Evolutionary conservation across 2,329 filamentous ascomycete genomes (phyloP).

Genomic region (Aspergillus tubingensis): DNA sequence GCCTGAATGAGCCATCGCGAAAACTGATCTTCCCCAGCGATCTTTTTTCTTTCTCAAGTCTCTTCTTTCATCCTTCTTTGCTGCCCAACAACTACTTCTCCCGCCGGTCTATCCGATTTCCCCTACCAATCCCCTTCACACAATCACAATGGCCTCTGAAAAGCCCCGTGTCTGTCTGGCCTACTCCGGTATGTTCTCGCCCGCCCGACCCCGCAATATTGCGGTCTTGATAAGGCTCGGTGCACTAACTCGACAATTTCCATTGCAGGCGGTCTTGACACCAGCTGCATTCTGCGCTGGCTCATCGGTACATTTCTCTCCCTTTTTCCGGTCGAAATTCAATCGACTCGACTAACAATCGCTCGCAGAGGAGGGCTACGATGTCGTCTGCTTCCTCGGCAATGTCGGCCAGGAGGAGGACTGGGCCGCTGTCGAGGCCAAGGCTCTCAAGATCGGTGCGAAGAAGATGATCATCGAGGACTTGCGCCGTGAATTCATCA

Average conservation of each 20-base stretch:
- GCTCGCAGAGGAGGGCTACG: constrained; percentile 17
- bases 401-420: constrained; percentile 78
- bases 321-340: not conserved
- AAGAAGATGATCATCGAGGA: constrained; percentile 64
- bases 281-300: constrained; percentile 36
- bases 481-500: constrained; percentile 72
- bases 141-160: constrained; percentile 17
- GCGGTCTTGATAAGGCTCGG: not conserved
- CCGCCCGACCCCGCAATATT: not conserved
- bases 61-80: not conserved
- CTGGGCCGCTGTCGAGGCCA: constrained; percentile 70
- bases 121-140: not conserved
- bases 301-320: constrained; percentile 13
- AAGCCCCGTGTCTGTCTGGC: constrained; percentile 25
- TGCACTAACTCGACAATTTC: constrained; percentile 8
- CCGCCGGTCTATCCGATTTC: not conserved
- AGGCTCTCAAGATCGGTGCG: constrained; percentile 70
- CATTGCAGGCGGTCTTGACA: constrained; percentile 46
- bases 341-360: constrained; percentile 3
- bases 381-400: constrained; percentile 45
- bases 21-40: not conserved
- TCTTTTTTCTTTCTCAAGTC: not conserved
- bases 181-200: constrained; percentile 25
- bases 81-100: not conserved
- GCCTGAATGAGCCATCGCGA: not conserved